Conservation (phyloP, 176 grass and related monocot genomes). For the Ensete glaucum region DNA sequence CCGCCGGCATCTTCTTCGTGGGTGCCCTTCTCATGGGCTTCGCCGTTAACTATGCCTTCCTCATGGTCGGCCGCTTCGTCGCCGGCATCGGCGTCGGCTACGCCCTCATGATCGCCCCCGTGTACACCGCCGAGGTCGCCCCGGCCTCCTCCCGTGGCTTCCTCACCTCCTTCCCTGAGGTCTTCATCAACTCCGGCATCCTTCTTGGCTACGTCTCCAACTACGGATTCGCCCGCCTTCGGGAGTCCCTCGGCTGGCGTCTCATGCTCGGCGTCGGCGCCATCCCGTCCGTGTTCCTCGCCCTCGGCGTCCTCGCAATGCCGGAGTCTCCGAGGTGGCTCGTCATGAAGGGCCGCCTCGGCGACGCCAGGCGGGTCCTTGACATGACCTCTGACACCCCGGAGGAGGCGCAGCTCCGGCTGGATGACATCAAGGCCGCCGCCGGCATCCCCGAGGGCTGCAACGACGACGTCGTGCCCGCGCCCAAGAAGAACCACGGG, state of each 20-base stretch:
- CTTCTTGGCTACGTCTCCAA: conserved; percentile 35
- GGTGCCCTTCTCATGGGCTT: conserved; percentile 34
- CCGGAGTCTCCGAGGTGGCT: conserved; percentile 89
- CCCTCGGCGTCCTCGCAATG: conserved; percentile 33
- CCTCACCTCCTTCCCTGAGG: conserved; percentile 32
- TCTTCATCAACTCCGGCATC: conserved; percentile 56
- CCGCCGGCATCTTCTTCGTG: conserved; percentile 30
- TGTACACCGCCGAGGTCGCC: conserved; percentile 33
- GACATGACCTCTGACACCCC: conserved; percentile 29
- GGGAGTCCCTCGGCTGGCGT: conserved; percentile 23
- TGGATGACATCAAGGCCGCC: conserved; percentile 1
- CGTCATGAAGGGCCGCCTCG: conserved; percentile 52
- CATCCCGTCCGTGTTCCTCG: conserved; percentile 30
- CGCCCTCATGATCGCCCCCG: conserved; percentile 31
- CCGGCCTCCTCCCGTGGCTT: conserved; percentile 31
- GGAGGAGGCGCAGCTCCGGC: conserved; percentile 24
- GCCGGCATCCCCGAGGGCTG: neutral
- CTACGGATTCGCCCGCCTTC: conserved; percentile 26
- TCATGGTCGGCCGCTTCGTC: conserved; percentile 35
- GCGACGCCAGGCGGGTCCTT: conserved; percentile 29
- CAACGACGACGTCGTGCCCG: neutral
- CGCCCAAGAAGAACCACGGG: neutral
- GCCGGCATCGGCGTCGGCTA: conserved; percentile 26
- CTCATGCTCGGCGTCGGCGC: conserved; percentile 31
- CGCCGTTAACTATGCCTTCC: conserved; percentile 14